A percentile compares a stretch with the other conserved stretches of the same genome.
These are phyloP conservation scores for Artemisia annua DNA, from an alignment of 129 eudicot species.

Conservation along the genomic window DNA sequence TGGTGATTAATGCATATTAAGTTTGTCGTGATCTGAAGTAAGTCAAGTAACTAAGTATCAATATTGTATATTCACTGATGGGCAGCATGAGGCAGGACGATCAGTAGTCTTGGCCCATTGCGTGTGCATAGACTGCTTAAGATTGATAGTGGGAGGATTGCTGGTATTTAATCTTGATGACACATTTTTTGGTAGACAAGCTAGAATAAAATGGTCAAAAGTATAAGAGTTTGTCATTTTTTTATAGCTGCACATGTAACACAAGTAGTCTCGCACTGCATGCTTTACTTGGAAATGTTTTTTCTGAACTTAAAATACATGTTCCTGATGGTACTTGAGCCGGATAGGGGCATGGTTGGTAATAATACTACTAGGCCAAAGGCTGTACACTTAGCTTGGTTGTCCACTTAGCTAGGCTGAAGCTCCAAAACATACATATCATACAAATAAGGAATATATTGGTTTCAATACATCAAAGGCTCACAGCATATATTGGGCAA, in stretches of 20 bases:
- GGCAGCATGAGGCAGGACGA: background rate
- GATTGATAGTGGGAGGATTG: background rate
- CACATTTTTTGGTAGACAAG: background rate
- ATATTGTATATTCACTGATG: background rate
- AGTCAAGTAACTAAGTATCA: conserved; percentile 15
- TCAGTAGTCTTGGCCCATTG: background rate
- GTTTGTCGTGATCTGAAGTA: no score
- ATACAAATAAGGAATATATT: background rate
- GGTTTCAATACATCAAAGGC: conserved; percentile 7
- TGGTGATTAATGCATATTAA: no score
- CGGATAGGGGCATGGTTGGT: no score
- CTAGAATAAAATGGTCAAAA: conserved; percentile 7
- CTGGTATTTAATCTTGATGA: background rate
- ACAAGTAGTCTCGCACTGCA: conserved; percentile 6
- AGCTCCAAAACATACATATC: conserved; percentile 12
- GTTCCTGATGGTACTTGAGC: no score
- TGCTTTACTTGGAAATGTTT: conserved; percentile 2
- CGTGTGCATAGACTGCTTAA: background rate
- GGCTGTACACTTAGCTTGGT: background rate
- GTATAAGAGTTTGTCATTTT: background rate
- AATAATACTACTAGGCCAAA: no score
- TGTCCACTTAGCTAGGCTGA: conserved; percentile 7
- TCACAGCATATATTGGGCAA: background rate
- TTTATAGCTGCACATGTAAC: background rate
- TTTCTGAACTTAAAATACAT: background rate